Base-by-base conservation (phyloP, 2,329 filamentous ascomycete species). In the Aspergillus calidoustus region DNA sequence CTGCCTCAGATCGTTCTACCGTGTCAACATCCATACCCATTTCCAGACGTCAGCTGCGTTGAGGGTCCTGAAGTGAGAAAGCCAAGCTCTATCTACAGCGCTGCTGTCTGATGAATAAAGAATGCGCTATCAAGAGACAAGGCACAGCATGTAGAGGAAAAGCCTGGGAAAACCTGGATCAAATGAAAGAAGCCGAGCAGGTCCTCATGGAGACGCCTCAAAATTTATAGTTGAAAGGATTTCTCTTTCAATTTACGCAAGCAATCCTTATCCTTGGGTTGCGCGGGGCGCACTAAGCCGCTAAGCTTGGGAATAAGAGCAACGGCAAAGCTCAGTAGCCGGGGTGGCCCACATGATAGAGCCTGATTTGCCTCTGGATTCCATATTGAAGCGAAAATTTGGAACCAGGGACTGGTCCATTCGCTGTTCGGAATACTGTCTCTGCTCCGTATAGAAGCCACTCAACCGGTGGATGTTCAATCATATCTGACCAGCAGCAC, bases 11-110 rank as follows among this genome's bases (percentile, higher is more conserved):
- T 58, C 67, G 71, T 54, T 72, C 68, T 54, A 72, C 68, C 60
- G 68, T 48, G 60, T 72, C 69, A 55, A 63, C 38, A 69, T 72
- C 66, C 61, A 65, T 57, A 15, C 61, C 61, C 66, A 68, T 68
- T 49, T 63, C 55, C 57, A 47, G 43, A 17, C 38, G 11, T n/a
- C 6, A 8, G 28, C 19, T 31, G 19, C 22, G 41, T 15, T 6
- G 23, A 34, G 15, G 6, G n/a, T 47, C 23, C 28, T 38, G 13
- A 48, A n/a, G 6, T 22, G 19, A 28, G 22, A 44, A 44, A n/a
- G 30, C 23, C 22, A 17, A 49, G 57, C 23, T 19, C 28, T 31
- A 47, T 28, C 3, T 41, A 41, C 25, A 17, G 49, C 38, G 55
- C 28, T 30, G 44, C 6, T 52, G 19, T 53, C 5, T 22, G 34